Evolutionary conservation across 257 asterid species (phyloP).

Genomic region (Solanum sitiens): DNA sequence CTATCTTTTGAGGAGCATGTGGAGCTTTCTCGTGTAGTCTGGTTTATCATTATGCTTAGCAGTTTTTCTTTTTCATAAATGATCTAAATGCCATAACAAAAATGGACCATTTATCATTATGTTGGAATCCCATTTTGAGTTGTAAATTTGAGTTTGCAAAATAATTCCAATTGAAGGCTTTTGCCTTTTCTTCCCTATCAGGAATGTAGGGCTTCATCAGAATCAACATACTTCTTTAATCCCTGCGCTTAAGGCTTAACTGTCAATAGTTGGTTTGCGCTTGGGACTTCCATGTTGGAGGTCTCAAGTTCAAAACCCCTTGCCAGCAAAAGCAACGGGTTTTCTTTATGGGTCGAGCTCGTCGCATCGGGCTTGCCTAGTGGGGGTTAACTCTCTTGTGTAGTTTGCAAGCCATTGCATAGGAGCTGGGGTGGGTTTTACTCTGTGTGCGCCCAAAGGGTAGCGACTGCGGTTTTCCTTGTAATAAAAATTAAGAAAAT

Average conservation of each 20-base stretch:
- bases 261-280: background rate
- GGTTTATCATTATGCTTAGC: background rate
- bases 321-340: no score
- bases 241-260: no score
- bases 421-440: no score
- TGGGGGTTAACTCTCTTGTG: no score
- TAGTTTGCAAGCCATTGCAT: no score
- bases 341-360: no score
- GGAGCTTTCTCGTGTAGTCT: background rate
- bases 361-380: no score
- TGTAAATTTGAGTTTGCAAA: background rate
- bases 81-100: background rate
- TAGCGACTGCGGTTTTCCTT: no score
- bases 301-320: no score
- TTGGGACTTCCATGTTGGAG: no score
- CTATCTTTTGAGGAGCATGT: background rate
- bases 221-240: background rate
- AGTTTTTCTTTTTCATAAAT: background rate
- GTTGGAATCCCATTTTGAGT: background rate
- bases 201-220: background rate
- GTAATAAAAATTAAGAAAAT: background rate
- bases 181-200: background rate
- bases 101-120: background rate
- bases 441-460: no score
- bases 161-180: background rate